Evolutionary conservation across 495 filamentous ascomycete genomes (phyloP).

Genomic region (Podospora pseudocomata): DNA sequence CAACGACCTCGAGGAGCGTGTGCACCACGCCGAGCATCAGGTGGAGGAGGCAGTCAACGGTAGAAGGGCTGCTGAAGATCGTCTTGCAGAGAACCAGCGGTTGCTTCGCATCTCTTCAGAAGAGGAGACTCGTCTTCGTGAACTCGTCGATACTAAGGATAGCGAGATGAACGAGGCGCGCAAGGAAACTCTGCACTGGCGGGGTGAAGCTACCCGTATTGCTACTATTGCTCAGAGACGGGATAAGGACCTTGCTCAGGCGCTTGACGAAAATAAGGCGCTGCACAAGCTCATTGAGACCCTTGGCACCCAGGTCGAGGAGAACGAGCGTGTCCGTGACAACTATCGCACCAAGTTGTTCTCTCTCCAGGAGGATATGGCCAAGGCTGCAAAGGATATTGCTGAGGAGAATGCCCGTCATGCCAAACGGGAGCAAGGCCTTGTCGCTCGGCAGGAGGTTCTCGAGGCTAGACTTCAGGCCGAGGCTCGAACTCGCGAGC

Average conservation of each 20-base stretch:
- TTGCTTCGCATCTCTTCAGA: slow-evolving; percentile 63
- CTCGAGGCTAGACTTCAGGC: slow-evolving; percentile 72
- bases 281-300: slow-evolving; percentile 64
- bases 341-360: slow-evolving; percentile 76
- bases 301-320: slow-evolving; percentile 72
- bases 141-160: slow-evolving; percentile 64
- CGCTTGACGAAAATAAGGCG: slow-evolving; percentile 46
- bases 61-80: slow-evolving; percentile 68
- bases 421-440: slow-evolving; percentile 67
- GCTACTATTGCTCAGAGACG: slow-evolving; percentile 40
- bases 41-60: slow-evolving; percentile 57
- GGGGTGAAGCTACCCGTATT: slow-evolving; percentile 46
- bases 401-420: slow-evolving; percentile 74
- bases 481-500: slow-evolving; percentile 71
- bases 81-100: slow-evolving; percentile 64
- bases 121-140: slow-evolving; percentile 68
- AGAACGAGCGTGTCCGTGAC: slow-evolving; percentile 74
- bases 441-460: slow-evolving; percentile 71
- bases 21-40: slow-evolving; percentile 39
- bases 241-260: slow-evolving; percentile 39
- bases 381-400: slow-evolving; percentile 67
- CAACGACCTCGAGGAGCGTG: slow-evolving; percentile 44
- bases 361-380: slow-evolving; percentile 80
- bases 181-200: slow-evolving; percentile 48
- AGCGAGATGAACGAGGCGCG: slow-evolving; percentile 41